Conservation (phyloP, 805 yeast species). For the Starmerella apicola region DNA sequence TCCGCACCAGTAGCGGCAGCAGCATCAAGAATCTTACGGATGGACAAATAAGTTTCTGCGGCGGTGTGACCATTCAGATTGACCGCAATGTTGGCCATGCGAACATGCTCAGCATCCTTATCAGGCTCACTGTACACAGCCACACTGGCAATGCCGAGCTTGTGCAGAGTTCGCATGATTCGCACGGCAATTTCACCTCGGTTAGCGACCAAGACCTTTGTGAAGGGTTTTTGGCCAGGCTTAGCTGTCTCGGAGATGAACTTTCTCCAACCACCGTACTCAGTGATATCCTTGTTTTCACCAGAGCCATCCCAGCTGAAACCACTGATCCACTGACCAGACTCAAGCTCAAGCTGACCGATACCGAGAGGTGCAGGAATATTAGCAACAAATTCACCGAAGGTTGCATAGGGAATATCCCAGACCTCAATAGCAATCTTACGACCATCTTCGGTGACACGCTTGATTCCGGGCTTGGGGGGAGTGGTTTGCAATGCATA, state of each 20-base stretch:
- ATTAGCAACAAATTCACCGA: constrained; percentile 75
- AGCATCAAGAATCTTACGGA: constrained; percentile 74
- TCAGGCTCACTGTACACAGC: constrained; percentile 90
- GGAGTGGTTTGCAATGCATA: constrained; percentile 66
- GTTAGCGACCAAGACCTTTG: constrained; percentile 84
- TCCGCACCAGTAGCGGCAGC: constrained; percentile 76
- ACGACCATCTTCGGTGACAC: constrained; percentile 35
- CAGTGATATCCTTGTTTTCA: constrained; percentile 72
- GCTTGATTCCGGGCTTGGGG: constrained; percentile 84
- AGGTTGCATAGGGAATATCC: constrained; percentile 60
- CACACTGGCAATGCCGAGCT: constrained; percentile 62
- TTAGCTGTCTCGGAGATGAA: constrained; percentile 33
- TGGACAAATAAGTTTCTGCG: constrained; percentile 78
- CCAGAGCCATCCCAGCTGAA: constrained; percentile 77
- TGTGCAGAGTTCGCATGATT: constrained; percentile 76
- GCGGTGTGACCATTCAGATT: constrained; percentile 73
- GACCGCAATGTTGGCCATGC: constrained; percentile 68
- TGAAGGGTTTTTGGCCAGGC: constrained; percentile 47
- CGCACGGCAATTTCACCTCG: constrained; percentile 97
- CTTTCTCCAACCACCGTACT: constrained; percentile 76
- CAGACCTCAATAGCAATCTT: constrained; percentile 66
- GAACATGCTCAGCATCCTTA: constrained; percentile 75
- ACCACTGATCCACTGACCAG: constrained; percentile 79
- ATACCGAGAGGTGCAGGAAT: constrained; percentile 94
- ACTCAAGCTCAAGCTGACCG: constrained; percentile 74